A percentile compares a stretch with the other conserved stretches of the same genome.
These are phyloP conservation scores for Helichrysum umbraculigerum DNA, from an alignment of 129 eudicot species.

Conservation along the genomic window DNA sequence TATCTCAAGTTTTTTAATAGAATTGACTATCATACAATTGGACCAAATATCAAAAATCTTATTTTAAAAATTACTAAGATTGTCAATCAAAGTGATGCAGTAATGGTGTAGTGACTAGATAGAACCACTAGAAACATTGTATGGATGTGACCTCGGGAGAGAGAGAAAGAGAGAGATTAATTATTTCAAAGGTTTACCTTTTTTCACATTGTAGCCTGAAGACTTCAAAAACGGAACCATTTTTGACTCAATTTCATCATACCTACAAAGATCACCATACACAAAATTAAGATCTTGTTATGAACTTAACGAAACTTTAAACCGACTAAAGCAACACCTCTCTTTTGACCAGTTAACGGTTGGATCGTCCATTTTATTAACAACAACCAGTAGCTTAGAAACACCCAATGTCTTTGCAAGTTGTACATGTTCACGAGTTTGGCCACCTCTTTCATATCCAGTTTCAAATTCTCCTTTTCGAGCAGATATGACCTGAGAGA, in stretches of 20 bases:
- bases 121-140: no score
- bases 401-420: constrained; percentile 98
- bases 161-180: no score
- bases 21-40: not conserved
- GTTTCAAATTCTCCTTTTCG: constrained; percentile 99
- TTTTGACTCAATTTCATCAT: constrained; percentile 85
- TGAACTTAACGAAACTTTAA: not conserved
- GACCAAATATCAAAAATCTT: no score
- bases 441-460: constrained; percentile 98
- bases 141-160: no score
- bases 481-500: constrained; percentile 86
- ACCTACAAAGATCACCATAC: constrained; percentile 40
- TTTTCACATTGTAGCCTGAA: constrained; percentile 92
- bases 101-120: no score
- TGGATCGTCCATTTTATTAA: constrained; percentile 95
- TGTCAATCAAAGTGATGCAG: no score
- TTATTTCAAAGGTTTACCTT: constrained; percentile 47
- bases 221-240: constrained; percentile 73
- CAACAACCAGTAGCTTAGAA: constrained; percentile 84
- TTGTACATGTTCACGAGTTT: constrained; percentile 98
- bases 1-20: constrained; percentile 7
- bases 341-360: constrained; percentile 89
- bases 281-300: not conserved
- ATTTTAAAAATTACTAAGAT: no score
- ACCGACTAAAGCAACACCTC: constrained; percentile 57